A percentile compares a stretch with the other conserved stretches of the same genome.
Conservation (phyloP, 148 eudicot genomes). For the Persicaria tinctoria region DNA sequence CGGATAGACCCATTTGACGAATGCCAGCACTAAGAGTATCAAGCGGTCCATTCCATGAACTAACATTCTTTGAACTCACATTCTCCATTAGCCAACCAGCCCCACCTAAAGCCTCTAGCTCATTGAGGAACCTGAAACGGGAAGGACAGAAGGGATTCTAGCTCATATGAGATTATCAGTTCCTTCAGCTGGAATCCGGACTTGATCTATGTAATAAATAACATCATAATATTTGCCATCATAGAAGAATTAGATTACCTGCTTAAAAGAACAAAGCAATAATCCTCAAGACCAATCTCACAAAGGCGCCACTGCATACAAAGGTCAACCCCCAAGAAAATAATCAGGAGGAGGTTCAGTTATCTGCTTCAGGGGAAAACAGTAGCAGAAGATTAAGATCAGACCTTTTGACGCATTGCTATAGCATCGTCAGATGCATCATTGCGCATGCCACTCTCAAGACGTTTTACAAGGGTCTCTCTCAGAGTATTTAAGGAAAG, state of each 20-base stretch:
- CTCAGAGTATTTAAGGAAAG: conserved; percentile 58
- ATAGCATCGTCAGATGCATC: conserved; percentile 89
- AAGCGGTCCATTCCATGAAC: conserved; percentile 70
- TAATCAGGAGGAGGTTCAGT: conserved; percentile 3
- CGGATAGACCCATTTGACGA: conserved; percentile 73
- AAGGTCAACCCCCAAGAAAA: neutral
- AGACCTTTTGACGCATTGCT: conserved; percentile 96
- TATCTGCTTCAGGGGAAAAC: neutral
- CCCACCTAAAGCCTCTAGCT: conserved; percentile 75
- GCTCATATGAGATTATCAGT: neutral
- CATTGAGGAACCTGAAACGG: conserved; percentile 65
- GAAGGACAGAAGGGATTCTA: neutral
- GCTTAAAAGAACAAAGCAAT: conserved; percentile 87
- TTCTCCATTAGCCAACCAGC: conserved; percentile 58
- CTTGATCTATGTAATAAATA: neutral
- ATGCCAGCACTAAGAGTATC: conserved; percentile 59
- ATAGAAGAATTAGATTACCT: conserved; percentile 36
- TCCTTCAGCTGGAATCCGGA: neutral
- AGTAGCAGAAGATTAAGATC: neutral
- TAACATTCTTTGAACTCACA: conserved; percentile 40
- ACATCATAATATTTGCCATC: neutral
- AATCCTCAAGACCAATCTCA: conserved; percentile 97
- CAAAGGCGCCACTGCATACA: conserved; percentile 95
- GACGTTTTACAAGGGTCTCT: conserved; percentile 63
- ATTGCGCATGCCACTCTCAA: conserved; percentile 86